Evolutionary conservation across 495 filamentous ascomycete genomes (phyloP), one percentile per base, ranked within the genome.

Genomic region (Daldinia grandis): DNA sequence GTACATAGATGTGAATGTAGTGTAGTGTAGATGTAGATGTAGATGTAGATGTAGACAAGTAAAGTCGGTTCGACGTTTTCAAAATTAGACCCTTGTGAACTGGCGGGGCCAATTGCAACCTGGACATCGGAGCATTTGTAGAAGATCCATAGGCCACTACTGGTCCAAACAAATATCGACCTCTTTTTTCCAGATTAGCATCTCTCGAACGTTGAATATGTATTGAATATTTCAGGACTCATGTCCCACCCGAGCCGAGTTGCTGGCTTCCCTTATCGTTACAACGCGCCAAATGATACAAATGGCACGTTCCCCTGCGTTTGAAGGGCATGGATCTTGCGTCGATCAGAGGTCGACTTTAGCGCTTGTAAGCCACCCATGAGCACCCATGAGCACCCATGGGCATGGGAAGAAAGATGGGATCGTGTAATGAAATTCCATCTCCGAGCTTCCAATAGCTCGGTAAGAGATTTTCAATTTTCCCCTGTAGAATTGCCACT

Each of bases 271-370:
- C 47, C 40, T 64, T 72, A 56, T 66, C 55, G 57, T 68, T 73
- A 65, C 61, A 65, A 66, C 70, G 70, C 70, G 70, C 65, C 60
- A 63, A 73, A 30, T 73, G 70, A 73, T 68, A 68, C 69, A 24
- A 56, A 50, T 68, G 42, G 56, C 38, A 73, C 65, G 70, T 68
- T 73, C 70, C 70, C 70, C 70, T 73, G 70, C 57, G 56, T 68
- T 68, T 57, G 28, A 58, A 47, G 62, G 61, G 50, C 61, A 73
- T 64, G 57, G 70, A 73, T 58, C 56, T 57, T 38, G 50, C 8
- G 64, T 60, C 59, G 64, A 62, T 68, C 62, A 55, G 35, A 58
- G 57, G 57, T 56, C 2, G 25, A 27, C 21, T 58, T 58, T 71
- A 67, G 69, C 69, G 63, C 64, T 67, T 72, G 62, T 58, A 47